Evolutionary conservation across 345 rosid species (phyloP), one percentile per base, ranked within the genome.

Genomic region (Cardiospermum halicacabum): DNA sequence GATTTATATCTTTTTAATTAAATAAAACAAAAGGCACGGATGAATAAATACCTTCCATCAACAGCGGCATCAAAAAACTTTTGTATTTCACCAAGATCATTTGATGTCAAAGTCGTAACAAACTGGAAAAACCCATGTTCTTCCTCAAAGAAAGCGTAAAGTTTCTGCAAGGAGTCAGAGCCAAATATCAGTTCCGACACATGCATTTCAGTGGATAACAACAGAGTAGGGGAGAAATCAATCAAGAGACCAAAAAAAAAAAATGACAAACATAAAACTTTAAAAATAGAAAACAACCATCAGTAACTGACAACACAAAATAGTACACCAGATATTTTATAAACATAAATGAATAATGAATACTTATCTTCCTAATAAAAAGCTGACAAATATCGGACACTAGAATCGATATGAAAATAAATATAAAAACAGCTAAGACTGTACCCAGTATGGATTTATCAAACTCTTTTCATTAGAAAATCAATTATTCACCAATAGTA

Each of bases 11-110:
- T 58, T 32, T 11, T 42, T 45, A 31, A 13, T 60, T 32, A 42
- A 79, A 55, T 49, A 64, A 60, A 48, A 53, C 56, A 55, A 48
- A 57, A 73, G 60, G 58, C 54, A 68, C 26, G 11, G 77, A n/a
- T n/a, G n/a, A 71, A 69, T 34, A 57, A 67, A 50, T 69, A 94
- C 99, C 99, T 89, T 64, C 88, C 76, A 57, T 86, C 85, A 56
- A 94, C 96, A 53, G 97, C 82, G 61, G 89, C 85, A 55, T 89
- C 88, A 65, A 94, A 96, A 74, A 94, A 94, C 50, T 77, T 84
- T 67, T 91, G 96, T 70, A 94, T 91, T 80, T 91, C 99, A 64
- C 89, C 96, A 24, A 94, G 73, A 65, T 94, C 99, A 74, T 66
- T 87, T 31, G 99, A 94, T 43, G 89, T 85, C 73, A 85, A 61